These are phyloP conservation scores for Syncephalastrum racemosum DNA, from an alignment of 371 early-diverging fungal species.

Conservation along the genomic window DNA sequence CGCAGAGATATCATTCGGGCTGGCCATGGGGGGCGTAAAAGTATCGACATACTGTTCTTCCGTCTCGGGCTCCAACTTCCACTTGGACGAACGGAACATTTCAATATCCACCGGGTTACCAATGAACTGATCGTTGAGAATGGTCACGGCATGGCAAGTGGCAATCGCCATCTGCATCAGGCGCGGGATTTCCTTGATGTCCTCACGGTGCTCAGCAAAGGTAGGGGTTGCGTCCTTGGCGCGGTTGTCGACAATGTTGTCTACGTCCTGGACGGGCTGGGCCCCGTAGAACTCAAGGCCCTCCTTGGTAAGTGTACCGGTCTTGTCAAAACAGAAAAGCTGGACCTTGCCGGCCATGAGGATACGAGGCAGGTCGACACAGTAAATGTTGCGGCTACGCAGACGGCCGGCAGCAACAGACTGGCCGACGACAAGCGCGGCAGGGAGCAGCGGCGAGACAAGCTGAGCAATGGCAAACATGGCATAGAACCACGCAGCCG, in stretches of 20 bases:
- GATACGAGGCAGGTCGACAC: conserved; percentile 82
- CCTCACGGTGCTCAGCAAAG: conserved; percentile 31
- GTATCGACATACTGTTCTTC: conserved; percentile 44
- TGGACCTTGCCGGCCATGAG: conserved; percentile 91
- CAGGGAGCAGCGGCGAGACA: conserved; percentile 66
- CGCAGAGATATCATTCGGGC: conserved; percentile 17
- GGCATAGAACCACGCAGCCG: conserved; percentile 62
- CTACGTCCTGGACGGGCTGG: conserved; percentile 24
- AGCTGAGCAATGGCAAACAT: conserved; percentile 75
- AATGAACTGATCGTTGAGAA: conserved; percentile 66
- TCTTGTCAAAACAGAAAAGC: conserved; percentile 85
- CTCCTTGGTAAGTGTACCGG: conserved; percentile 68
- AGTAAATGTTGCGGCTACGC: conserved; percentile 61
- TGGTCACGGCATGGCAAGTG: conserved; percentile 82
- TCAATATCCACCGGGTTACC: conserved; percentile 95
- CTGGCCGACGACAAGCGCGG: conserved; percentile 70
- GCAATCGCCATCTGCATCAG: conserved; percentile 66
- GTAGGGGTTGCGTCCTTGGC: conserved; percentile 13
- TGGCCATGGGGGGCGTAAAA: conserved; percentile 29
- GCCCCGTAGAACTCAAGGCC: conserved; percentile 62
- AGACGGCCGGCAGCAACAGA: conserved; percentile 76
- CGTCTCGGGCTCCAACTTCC: conserved; percentile 31
- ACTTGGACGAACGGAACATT: conserved; percentile 81
- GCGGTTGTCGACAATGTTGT: conserved; percentile 32
- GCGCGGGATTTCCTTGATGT: conserved; percentile 34